Evolutionary conservation across 1,284 basidiomycete species (phyloP).

Genomic region (Mycena citricolor): DNA sequence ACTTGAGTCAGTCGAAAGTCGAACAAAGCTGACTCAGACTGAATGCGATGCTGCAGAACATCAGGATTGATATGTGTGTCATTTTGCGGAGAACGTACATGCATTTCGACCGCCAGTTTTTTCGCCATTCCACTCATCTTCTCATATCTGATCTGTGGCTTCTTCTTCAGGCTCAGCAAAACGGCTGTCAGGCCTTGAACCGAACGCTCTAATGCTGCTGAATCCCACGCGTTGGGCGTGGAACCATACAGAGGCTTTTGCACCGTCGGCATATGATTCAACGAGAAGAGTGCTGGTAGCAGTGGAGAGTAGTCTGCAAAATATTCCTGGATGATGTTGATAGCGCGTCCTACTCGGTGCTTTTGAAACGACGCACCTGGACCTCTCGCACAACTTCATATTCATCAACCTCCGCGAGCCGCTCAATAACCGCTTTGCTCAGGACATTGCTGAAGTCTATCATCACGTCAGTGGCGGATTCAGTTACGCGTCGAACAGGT

Average conservation of each 20-base stretch:
- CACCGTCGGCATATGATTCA: conserved; percentile 74
- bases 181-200: conserved; percentile 86
- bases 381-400: conserved; percentile 97
- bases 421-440: conserved; percentile 89
- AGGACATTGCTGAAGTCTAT: conserved; percentile 94
- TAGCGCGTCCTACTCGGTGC: conserved; percentile 9
- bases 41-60: conserved; percentile 61
- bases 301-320: conserved; percentile 94
- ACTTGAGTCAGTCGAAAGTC: conserved; percentile 78
- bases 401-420: conserved; percentile 92
- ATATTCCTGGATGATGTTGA: conserved; percentile 66
- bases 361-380: conserved; percentile 60
- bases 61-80: background rate
- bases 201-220: conserved; percentile 74
- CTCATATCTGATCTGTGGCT: conserved; percentile 92
- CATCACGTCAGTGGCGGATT: conserved; percentile 25
- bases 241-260: conserved; percentile 67
- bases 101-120: conserved; percentile 84
- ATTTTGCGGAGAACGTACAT: conserved; percentile 47
- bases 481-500: conserved; percentile 25
- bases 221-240: conserved; percentile 67
- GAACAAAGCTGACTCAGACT: conserved; percentile 71
- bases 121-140: conserved; percentile 90
- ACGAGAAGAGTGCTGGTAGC: conserved; percentile 84
- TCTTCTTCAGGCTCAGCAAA: conserved; percentile 94